Conservation (phyloP, 1,139 yeast species). For the Zhuliangozyma blackwelliae region DNA sequence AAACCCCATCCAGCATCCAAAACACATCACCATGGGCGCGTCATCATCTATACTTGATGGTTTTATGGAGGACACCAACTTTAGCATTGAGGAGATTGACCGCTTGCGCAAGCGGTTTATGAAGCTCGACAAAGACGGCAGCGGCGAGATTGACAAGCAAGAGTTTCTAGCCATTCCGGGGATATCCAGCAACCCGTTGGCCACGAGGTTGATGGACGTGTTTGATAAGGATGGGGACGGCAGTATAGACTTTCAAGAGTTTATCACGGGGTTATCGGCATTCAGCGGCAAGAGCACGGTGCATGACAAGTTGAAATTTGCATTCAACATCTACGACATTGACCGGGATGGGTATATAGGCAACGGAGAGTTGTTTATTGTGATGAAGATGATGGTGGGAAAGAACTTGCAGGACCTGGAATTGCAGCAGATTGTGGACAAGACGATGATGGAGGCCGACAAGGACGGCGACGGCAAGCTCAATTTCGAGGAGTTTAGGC, state of each 20-base stretch:
- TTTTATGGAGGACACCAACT: conserved; percentile 73
- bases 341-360: conserved; percentile 94
- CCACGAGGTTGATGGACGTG: conserved; percentile 84
- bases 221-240: conserved; percentile 94
- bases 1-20: too few species aligned
- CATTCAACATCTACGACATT: conserved; percentile 91
- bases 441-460: conserved; percentile 94
- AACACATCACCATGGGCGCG: conserved; percentile 44
- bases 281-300: conserved; percentile 86
- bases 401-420: conserved; percentile 81
- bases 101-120: conserved; percentile 86
- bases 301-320: conserved; percentile 81
- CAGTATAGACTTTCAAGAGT: conserved; percentile 92
- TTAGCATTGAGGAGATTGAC: conserved; percentile 87
- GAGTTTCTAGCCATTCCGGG: conserved; percentile 95
- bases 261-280: conserved; percentile 83
- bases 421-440: conserved; percentile 90
- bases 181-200: conserved; percentile 84
- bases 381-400: conserved; percentile 96
- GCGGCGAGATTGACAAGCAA: conserved; percentile 85
- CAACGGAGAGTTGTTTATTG: conserved; percentile 90
- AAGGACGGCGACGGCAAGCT: conserved; percentile 85
- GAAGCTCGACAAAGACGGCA: conserved; percentile 90
- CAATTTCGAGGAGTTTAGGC: conserved; percentile 81
- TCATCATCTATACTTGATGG: conserved; percentile 65